phyloP scores from a whole-genome alignment of 1,284 basidiomycete species.

The Cystobasidium slooffiae region DNA sequence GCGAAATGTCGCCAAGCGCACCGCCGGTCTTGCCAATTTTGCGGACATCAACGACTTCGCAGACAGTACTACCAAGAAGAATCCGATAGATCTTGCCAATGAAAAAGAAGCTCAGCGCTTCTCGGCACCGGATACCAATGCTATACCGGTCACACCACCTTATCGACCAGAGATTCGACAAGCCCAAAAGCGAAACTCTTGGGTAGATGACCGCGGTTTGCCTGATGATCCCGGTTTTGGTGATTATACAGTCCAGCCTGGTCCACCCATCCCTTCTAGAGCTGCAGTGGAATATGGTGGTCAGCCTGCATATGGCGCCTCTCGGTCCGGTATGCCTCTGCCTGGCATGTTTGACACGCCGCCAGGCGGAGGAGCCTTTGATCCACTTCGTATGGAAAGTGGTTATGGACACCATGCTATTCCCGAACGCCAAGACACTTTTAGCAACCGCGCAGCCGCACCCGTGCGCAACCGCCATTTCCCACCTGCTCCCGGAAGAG shows the following conservation, averaged over 20 bases:
- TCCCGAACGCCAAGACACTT: not conserved
- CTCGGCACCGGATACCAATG: not conserved
- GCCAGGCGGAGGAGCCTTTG: not conserved
- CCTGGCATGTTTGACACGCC: not conserved
- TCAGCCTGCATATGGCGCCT: not conserved
- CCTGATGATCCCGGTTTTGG: not conserved
- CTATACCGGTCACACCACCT: constrained; percentile 1
- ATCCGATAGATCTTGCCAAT: constrained; percentile 15
- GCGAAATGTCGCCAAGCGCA: constrained; percentile 22
- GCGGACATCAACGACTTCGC: constrained; percentile 39
- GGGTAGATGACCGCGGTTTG: not conserved
- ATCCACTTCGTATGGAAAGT: not conserved
- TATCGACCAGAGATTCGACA: constrained; percentile 5
- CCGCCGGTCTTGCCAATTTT: constrained; percentile 17
- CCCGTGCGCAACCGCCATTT: constrained; percentile 20
- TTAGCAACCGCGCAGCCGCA: not conserved
- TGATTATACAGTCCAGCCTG: not conserved
- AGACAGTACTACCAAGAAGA: constrained; percentile 2
- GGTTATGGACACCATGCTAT: not conserved
- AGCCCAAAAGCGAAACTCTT: constrained; percentile 4
- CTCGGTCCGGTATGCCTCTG: not conserved
- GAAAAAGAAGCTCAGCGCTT: constrained; percentile 15
- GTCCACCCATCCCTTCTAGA: not conserved
- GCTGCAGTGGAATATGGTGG: not conserved
- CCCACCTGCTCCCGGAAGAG: constrained; percentile 5